Evolutionary conservation across 805 yeast species (phyloP).

Genomic region (Yamadazyma paraphyllophila): DNA sequence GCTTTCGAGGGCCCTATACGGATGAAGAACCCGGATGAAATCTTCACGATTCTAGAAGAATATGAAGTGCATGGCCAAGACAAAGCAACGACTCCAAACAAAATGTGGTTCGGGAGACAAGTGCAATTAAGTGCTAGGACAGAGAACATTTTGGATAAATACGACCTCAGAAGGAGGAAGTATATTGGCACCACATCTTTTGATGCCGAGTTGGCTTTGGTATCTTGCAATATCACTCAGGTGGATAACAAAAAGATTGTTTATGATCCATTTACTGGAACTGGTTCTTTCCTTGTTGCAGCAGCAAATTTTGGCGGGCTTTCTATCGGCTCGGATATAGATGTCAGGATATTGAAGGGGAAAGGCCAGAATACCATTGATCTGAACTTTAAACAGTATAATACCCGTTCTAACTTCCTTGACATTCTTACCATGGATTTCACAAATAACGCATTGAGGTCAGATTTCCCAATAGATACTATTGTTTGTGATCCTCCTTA

Average conservation of each 20-base stretch:
- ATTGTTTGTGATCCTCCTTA: slow-evolving; percentile 97
- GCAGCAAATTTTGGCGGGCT: slow-evolving; percentile 82
- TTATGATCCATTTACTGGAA: slow-evolving; percentile 96
- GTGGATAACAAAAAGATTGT: slow-evolving; percentile 61
- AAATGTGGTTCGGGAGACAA: slow-evolving; percentile 74
- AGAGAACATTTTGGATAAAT: slow-evolving; percentile 65
- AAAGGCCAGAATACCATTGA: slow-evolving; percentile 51
- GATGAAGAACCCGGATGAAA: slow-evolving; percentile 72
- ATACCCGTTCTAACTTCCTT: slow-evolving; percentile 52
- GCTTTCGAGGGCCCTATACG: slow-evolving; percentile 74
- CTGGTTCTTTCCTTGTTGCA: slow-evolving; percentile 90
- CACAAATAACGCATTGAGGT: slow-evolving; percentile 81
- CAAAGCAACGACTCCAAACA: slow-evolving; percentile 49
- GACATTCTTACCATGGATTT: slow-evolving; percentile 92
- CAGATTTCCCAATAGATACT: slow-evolving; percentile 62
- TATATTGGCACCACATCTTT: slow-evolving; percentile 96
- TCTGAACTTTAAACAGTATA: slow-evolving; percentile 75
- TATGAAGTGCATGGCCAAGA: slow-evolving; percentile 51
- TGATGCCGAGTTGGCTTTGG: slow-evolving; percentile 87
- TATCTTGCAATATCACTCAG: slow-evolving; percentile 84
- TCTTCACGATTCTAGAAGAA: slow-evolving; percentile 72
- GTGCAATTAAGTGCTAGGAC: slow-evolving; percentile 62
- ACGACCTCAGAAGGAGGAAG: slow-evolving; percentile 77
- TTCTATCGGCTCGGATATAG: slow-evolving; percentile 87
- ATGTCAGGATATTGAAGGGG: slow-evolving; percentile 75